A percentile compares a stretch with the other conserved stretches of the same genome.
phyloP scores from a whole-genome alignment of 306 rosid species.

The Rosa persica region DNA sequence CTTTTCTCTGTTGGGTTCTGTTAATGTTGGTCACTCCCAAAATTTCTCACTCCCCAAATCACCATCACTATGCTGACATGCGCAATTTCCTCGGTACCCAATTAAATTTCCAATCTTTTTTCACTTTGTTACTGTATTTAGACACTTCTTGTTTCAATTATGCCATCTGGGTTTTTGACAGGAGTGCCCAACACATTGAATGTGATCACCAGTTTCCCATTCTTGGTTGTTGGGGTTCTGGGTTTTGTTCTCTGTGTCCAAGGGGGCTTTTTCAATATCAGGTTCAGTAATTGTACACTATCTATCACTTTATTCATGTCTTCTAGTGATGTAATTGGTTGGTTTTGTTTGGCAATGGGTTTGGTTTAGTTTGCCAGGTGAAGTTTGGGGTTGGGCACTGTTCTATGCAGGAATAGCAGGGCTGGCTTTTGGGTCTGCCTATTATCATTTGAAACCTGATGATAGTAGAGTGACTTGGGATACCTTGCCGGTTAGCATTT shows the following conservation, averaged over 20 bases:
- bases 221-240: conserved; percentile 65
- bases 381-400: conserved; percentile 53
- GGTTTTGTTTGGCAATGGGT: background rate
- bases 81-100: conserved; percentile 62
- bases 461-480: conserved; percentile 53
- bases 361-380: conserved; percentile 35
- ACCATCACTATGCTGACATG: conserved; percentile 55
- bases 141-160: conserved; percentile 13
- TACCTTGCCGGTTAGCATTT: conserved; percentile 54
- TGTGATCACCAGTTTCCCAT: conserved; percentile 69
- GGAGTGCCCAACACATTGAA: conserved; percentile 74
- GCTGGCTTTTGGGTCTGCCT: conserved; percentile 68
- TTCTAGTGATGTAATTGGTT: conserved; percentile 3
- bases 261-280: conserved; percentile 50
- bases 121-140: background rate
- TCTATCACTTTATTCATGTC: background rate
- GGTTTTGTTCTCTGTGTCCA: conserved; percentile 57
- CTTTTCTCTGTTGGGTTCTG: conserved; percentile 38
- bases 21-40: conserved; percentile 45
- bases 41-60: conserved; percentile 51
- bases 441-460: conserved; percentile 61
- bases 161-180: conserved; percentile 35
- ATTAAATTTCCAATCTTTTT: background rate
- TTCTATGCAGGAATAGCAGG: conserved; percentile 51
- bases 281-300: conserved; percentile 29